phyloP scores from a whole-genome alignment of 352 stramenopile species.

The Phytophthora tentaculata region DNA sequence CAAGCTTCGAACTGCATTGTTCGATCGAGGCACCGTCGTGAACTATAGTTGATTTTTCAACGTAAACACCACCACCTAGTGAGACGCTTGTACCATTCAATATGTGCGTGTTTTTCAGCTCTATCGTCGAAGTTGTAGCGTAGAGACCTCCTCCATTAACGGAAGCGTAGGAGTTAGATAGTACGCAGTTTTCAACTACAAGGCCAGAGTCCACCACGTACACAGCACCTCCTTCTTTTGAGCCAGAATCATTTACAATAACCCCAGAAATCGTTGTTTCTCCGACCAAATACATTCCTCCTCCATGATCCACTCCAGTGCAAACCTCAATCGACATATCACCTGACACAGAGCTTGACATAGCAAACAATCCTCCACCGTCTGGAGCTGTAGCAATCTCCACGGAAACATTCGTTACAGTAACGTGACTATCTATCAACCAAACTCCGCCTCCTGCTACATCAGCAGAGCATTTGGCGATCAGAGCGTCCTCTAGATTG shows the following conservation, averaged over 20 bases:
- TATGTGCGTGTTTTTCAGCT: constrained; percentile 14
- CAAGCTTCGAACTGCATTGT: constrained; percentile 29
- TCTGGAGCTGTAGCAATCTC: constrained; percentile 1
- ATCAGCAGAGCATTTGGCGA: constrained; percentile 13
- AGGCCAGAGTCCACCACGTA: constrained; percentile 24
- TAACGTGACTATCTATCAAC: constrained; percentile 23
- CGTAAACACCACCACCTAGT: constrained; percentile 43
- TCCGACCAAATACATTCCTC: constrained; percentile 31
- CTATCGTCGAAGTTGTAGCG: constrained; percentile 13
- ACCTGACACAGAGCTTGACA: constrained; percentile 23
- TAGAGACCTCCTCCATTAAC: constrained; percentile 43
- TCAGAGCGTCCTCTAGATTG: constrained; percentile 1
- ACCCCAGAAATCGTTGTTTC: constrained; percentile 9
- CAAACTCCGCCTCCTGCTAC: constrained; percentile 38
- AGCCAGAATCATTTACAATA: constrained; percentile 9
- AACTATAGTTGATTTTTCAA: constrained; percentile 24
- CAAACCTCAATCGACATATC: constrained; percentile 24
- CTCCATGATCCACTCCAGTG: constrained; percentile 15
- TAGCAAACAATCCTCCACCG: constrained; percentile 28
- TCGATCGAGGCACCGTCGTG: constrained; percentile 39
- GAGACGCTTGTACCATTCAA: constrained; percentile 6
- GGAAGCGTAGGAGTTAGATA: constrained; percentile 16
- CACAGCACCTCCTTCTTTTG: constrained; percentile 42
- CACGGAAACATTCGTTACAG: constrained; percentile 6
- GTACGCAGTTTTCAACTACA: constrained; percentile 5